phyloP scores from a whole-genome alignment of 495 filamentous ascomycete genomes.

The Podospora conica region DNA sequence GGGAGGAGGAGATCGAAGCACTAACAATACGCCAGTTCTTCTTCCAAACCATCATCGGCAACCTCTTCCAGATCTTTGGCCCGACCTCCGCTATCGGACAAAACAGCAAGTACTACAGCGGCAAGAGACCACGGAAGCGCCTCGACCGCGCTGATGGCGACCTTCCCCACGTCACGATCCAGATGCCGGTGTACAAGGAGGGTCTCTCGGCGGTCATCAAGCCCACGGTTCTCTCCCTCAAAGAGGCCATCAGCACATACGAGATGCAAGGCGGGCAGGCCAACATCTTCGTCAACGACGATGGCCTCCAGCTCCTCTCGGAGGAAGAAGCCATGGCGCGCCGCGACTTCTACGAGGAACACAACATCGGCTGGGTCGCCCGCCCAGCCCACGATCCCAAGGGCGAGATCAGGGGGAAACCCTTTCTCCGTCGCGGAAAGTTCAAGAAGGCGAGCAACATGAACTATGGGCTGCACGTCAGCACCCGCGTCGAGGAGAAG shows the following conservation, averaged over 20 bases:
- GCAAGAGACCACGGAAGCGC: slow-evolving; percentile 39
- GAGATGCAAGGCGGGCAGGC: slow-evolving; percentile 64
- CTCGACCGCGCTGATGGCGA: slow-evolving; percentile 35
- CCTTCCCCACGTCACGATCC: slow-evolving; percentile 66
- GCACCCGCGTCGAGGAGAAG: slow-evolving; percentile 55
- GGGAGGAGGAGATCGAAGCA: not conserved
- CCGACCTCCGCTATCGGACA: slow-evolving; percentile 49
- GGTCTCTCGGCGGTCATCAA: slow-evolving; percentile 56
- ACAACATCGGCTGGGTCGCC: slow-evolving; percentile 57
- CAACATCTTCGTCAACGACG: slow-evolving; percentile 67
- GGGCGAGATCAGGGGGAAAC: slow-evolving; percentile 25
- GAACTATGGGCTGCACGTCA: slow-evolving; percentile 59
- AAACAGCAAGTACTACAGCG: slow-evolving; percentile 60
- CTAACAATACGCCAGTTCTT: slow-evolving; percentile 45
- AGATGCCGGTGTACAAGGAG: slow-evolving; percentile 73
- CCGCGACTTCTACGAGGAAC: slow-evolving; percentile 59
- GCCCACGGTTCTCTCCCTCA: slow-evolving; percentile 56
- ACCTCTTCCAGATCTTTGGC: slow-evolving; percentile 53
- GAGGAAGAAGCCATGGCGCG: slow-evolving; percentile 50
- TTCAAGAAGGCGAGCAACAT: slow-evolving; percentile 74
- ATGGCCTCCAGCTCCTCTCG: slow-evolving; percentile 56
- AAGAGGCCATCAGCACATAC: slow-evolving; percentile 61
- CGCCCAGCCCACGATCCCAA: slow-evolving; percentile 55
- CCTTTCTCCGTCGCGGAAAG: slow-evolving; percentile 56
- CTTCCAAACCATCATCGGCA: slow-evolving; percentile 52